Conservation (phyloP, 176 grass and related monocot genomes). For the Metroxylon sagu region DNA sequence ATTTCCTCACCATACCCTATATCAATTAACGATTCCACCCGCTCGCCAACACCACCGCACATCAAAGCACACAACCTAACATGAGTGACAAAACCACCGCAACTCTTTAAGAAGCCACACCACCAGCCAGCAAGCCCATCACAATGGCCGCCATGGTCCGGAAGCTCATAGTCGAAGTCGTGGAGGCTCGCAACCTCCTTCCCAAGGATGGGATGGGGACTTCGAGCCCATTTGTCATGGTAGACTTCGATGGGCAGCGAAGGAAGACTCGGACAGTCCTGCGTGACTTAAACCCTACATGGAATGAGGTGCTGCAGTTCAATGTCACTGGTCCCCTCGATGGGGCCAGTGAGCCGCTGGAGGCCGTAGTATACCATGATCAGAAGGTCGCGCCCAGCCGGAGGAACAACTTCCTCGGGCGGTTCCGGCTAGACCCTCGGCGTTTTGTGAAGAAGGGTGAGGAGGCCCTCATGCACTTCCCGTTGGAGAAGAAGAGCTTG, state of each 20-base stretch:
- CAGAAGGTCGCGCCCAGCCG: conserved; percentile 48
- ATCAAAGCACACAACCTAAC: too few relatives aligned
- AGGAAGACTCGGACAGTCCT: conserved; percentile 63
- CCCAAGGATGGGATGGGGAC: conserved; percentile 85
- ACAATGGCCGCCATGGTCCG: conserved; percentile 30
- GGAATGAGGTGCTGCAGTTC: conserved; percentile 85
- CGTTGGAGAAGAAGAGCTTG: conserved; percentile 73
- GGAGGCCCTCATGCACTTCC: conserved; percentile 80
- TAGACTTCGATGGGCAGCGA: conserved; percentile 83
- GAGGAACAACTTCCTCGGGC: conserved; percentile 72
- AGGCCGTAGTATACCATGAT: conserved; percentile 65
- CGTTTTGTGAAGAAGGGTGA: conserved; percentile 76
- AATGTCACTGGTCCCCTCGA: conserved; percentile 17
- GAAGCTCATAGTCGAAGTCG: conserved; percentile 95
- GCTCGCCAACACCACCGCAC: too few relatives aligned
- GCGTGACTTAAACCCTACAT: conserved; percentile 57
- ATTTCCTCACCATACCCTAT: too few relatives aligned
- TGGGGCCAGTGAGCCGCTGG: conserved; percentile 43
- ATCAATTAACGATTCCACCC: too few relatives aligned
- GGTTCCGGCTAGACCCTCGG: conserved; percentile 61
- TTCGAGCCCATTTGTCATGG: conserved; percentile 80
- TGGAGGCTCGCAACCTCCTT: conserved; percentile 67
- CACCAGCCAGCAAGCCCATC: too few relatives aligned
- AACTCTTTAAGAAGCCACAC: too few relatives aligned
- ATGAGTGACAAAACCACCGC: too few relatives aligned